These are phyloP conservation scores for Pisolithus microcarpus DNA, from an alignment of 768 basidiomycete species.

Conservation along the genomic window DNA sequence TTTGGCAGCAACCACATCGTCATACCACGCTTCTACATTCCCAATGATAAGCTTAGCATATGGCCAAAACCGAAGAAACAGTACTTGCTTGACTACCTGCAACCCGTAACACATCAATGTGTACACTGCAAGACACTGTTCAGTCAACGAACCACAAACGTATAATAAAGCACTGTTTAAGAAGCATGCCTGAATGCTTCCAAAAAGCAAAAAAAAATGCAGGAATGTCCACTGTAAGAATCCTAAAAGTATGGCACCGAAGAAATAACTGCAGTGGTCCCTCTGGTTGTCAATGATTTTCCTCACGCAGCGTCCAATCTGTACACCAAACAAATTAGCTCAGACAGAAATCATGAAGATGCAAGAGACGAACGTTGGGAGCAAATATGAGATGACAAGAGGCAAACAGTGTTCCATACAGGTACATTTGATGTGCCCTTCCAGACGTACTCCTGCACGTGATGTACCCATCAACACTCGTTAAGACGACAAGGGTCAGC, in stretches of 20 bases:
- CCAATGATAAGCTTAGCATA: no score
- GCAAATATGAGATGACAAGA: background rate
- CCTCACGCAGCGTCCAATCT: background rate
- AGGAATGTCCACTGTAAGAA: background rate
- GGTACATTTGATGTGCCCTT: background rate
- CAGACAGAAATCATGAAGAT: background rate
- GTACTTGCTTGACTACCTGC: no score
- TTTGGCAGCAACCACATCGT: no score
- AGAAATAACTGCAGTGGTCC: background rate
- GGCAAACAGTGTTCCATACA: background rate
- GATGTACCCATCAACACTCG: background rate
- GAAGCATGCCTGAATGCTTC: no score
- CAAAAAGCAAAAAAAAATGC: background rate
- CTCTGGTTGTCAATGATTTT: background rate
- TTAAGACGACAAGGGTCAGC: background rate
- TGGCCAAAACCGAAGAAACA: no score
- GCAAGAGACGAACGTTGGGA: background rate
- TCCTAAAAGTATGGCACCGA: background rate
- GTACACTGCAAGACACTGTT: no score
- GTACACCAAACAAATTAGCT: background rate
- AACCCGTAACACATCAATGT: no score
- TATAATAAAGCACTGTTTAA: no score
- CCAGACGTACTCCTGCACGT: background rate
- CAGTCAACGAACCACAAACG: no score
- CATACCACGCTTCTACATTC: no score